These are phyloP conservation scores for Typha latifolia DNA, from an alignment of 176 grass and related monocot species.

Conservation along the genomic window DNA sequence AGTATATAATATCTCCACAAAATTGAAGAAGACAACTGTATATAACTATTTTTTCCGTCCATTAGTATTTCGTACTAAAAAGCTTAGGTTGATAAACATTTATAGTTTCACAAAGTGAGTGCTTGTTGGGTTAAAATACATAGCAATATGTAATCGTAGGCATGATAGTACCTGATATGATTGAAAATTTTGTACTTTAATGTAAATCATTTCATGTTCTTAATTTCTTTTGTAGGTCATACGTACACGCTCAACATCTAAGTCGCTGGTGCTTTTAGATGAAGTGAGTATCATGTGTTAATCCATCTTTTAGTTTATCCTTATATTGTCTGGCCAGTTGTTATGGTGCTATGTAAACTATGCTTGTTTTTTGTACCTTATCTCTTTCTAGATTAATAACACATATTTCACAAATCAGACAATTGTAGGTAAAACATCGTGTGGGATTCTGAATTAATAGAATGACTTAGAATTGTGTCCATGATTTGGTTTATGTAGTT, in stretches of 20 bases:
- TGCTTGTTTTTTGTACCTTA: no score
- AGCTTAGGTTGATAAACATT: no score
- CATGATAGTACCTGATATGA: background rate
- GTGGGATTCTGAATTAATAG: background rate
- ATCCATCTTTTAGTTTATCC: constrained; percentile 9
- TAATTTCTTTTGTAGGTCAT: constrained; percentile 38
- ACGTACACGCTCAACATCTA: constrained; percentile 37
- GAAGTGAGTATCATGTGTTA: constrained; percentile 39
- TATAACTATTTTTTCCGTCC: no score
- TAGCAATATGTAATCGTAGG: no score
- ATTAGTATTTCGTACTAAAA: no score
- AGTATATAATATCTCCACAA: no score
- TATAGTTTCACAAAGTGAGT: no score
- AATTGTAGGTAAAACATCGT: background rate
- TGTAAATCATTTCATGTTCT: background rate
- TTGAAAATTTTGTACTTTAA: background rate
- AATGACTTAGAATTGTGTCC: background rate
- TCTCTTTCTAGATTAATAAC: no score
- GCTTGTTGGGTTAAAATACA: no score
- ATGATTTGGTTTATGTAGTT: background rate
- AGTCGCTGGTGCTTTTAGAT: constrained; percentile 69
- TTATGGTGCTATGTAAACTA: background rate
- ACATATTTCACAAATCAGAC: no score
- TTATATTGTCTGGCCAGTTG: background rate
- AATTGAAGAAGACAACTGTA: no score